A percentile compares a stretch with the other conserved stretches of the same genome.
Evolutionary conservation across 768 basidiomycete genomes (phyloP).

Genomic region (Pilatotrama ljubarskyi): DNA sequence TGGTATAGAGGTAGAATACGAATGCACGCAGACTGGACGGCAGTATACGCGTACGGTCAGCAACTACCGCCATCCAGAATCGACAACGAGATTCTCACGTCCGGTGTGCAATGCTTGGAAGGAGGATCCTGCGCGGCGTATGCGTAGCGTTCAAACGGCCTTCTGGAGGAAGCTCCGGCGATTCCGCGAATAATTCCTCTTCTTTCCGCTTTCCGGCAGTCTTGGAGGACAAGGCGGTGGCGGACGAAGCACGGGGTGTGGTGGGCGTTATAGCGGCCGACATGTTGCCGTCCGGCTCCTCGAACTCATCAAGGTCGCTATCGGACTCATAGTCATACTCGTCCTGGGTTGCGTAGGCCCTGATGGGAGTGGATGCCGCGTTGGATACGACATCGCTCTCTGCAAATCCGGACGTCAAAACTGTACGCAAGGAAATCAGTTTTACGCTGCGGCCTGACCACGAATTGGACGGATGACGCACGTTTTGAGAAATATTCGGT

Average conservation of each 20-base stretch:
- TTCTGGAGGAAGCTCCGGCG: too few species aligned
- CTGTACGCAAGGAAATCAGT: not conserved
- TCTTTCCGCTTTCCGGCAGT: too few species aligned
- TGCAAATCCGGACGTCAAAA: not conserved
- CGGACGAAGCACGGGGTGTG: too few species aligned
- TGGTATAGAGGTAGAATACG: slow-evolving; percentile 42
- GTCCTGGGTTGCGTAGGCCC: not conserved
- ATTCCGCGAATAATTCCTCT: too few species aligned
- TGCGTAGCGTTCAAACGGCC: too few species aligned
- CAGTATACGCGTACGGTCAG: too few species aligned
- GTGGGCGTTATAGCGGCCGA: too few species aligned
- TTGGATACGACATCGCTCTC: not conserved
- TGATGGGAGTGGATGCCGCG: not conserved
- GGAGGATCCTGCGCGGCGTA: too few species aligned
- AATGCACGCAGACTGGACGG: slow-evolving; percentile 38
- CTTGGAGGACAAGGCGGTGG: too few species aligned
- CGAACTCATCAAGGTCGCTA: slow-evolving; percentile 12
- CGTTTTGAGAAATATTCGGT: slow-evolving; percentile 8
- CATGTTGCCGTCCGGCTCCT: slow-evolving; percentile 2
- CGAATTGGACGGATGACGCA: not conserved
- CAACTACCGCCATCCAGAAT: too few species aligned
- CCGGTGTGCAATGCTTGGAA: slow-evolving; percentile 20
- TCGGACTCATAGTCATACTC: not conserved
- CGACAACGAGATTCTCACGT: too few species aligned
- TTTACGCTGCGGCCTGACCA: not conserved